A percentile compares a stretch with the other conserved stretches of the same genome.
These are phyloP conservation scores for Lentinus tigrinus DNA, from an alignment of 768 basidiomycete genomes.

Conservation along the genomic window DNA sequence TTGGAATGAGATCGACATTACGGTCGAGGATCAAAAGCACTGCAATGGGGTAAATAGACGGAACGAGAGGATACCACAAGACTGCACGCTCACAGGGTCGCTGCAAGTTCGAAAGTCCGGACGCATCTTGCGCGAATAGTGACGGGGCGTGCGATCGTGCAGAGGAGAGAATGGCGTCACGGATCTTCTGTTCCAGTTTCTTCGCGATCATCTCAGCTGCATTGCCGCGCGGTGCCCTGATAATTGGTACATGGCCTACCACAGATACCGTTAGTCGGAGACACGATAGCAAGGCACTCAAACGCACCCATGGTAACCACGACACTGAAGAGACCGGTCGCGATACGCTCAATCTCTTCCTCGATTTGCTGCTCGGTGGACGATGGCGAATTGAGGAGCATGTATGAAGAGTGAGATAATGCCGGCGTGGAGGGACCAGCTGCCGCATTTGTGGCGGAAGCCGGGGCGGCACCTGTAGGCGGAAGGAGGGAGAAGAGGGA, in stretches of 20 bases:
- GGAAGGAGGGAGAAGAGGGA: slow-evolving; percentile 90
- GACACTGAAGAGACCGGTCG: slow-evolving; percentile 88
- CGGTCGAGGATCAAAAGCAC: slow-evolving; percentile 93
- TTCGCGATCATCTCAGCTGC: slow-evolving; percentile 99
- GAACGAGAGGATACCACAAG: background rate
- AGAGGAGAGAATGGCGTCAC: slow-evolving; percentile 76
- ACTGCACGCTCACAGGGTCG: slow-evolving; percentile 67
- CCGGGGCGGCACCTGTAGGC: slow-evolving; percentile 40
- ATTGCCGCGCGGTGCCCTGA: slow-evolving; percentile 91
- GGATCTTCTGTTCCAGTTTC: slow-evolving; percentile 88
- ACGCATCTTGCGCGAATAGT: slow-evolving; percentile 77
- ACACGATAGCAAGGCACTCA: background rate
- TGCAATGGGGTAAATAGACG: slow-evolving; percentile 31
- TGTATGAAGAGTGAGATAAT: slow-evolving; percentile 63
- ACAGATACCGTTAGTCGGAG: background rate
- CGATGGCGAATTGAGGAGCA: slow-evolving; percentile 85
- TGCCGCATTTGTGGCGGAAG: slow-evolving; percentile 33
- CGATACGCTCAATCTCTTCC: slow-evolving; percentile 88
- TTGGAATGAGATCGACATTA: slow-evolving; percentile 91
- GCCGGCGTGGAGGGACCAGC: slow-evolving; percentile 34
- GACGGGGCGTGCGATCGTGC: slow-evolving; percentile 62
- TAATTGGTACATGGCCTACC: slow-evolving; percentile 90
- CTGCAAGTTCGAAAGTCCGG: slow-evolving; percentile 82
- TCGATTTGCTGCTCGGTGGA: slow-evolving; percentile 91
- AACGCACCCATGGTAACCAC: slow-evolving; percentile 79